Conservation (phyloP, 176 grass and related monocot species). For the Triticum turgidum region DNA sequence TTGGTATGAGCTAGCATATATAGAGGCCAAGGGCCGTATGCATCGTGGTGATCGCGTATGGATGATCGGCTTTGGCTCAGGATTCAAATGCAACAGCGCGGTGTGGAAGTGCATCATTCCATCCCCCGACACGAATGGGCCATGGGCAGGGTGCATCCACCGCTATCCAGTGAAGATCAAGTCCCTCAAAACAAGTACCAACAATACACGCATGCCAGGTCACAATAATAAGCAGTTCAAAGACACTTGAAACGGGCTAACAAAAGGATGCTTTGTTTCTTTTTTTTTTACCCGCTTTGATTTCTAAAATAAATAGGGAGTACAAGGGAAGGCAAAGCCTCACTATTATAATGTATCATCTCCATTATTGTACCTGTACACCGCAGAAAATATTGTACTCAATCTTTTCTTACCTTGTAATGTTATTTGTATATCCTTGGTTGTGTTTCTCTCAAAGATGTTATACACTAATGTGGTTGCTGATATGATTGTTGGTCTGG, state of each 20-base stretch:
- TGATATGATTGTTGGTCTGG: no score
- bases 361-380: no score
- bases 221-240: no score
- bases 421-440: not conserved
- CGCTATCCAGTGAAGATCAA: slow-evolving; percentile 46
- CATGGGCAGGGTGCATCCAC: slow-evolving; percentile 48
- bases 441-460: no score
- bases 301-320: no score
- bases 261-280: no score
- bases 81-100: slow-evolving; percentile 81
- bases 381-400: not conserved
- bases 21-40: slow-evolving; percentile 60
- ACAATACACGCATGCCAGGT: no score
- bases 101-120: slow-evolving; percentile 57
- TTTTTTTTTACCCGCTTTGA: no score
- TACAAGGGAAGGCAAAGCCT: no score
- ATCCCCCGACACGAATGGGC: slow-evolving; percentile 13
- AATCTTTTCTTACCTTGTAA: not conserved
- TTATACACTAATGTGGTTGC: no score
- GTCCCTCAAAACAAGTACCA: not conserved
- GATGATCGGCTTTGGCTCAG: slow-evolving; percentile 68
- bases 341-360: no score
- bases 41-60: slow-evolving; percentile 42
- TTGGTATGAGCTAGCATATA: slow-evolving; percentile 68
- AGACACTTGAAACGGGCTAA: no score